Evolutionary conservation across 495 filamentous ascomycete genomes (phyloP).

Genomic region (Neurospora cerealis): DNA sequence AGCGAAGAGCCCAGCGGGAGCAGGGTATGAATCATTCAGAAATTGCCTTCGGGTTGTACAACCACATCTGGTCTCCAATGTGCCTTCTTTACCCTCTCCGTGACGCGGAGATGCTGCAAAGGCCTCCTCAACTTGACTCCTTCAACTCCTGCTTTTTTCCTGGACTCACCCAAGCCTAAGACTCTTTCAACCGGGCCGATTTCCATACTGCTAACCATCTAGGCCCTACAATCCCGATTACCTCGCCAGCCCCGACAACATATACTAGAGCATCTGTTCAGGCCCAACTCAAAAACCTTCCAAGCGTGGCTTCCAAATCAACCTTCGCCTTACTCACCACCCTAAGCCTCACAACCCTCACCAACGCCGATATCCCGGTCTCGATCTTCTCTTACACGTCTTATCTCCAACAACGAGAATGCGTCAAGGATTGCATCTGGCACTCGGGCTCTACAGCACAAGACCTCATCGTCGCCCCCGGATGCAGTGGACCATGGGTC

Average conservation of each 20-base stretch:
- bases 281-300: background rate
- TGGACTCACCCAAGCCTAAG: background rate
- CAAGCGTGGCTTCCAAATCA: background rate
- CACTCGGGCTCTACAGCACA: background rate
- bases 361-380: background rate
- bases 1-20: background rate
- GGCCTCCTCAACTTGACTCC: background rate
- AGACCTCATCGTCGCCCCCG: background rate
- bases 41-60: background rate
- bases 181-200: background rate
- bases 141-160: background rate
- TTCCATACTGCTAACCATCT: background rate
- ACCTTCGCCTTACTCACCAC: background rate
- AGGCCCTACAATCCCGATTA: background rate
- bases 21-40: background rate
- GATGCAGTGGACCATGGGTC: constrained; percentile 2
- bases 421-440: constrained; percentile 9
- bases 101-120: background rate
- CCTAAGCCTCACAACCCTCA: background rate
- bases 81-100: background rate
- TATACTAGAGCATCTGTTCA: background rate
- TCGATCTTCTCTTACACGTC: background rate
- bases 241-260: background rate
- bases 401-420: constrained; percentile 3
- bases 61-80: background rate